These are phyloP conservation scores for Mortierella claussenii DNA, from an alignment of 192 early-diverging fungal species.

Conservation along the genomic window DNA sequence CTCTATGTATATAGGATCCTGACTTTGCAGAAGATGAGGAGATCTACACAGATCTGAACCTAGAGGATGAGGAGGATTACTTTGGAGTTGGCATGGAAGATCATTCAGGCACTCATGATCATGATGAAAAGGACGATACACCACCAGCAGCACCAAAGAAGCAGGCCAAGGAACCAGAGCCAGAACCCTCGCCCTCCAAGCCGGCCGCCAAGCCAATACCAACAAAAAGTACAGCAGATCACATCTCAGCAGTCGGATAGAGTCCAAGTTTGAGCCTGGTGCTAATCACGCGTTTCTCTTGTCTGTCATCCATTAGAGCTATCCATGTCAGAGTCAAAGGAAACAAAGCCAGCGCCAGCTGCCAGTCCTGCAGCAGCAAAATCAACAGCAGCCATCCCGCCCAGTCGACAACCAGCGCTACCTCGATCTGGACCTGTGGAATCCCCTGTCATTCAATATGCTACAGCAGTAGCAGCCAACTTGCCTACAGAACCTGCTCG, in stretches of 20 bases:
- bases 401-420: slow-evolving; percentile 41
- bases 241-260: background rate
- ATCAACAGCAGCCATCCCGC: slow-evolving; percentile 9
- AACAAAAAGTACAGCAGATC: slow-evolving; percentile 33
- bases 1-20: slow-evolving; percentile 66
- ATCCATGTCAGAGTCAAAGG: slow-evolving; percentile 48
- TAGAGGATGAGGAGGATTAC: slow-evolving; percentile 90
- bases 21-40: slow-evolving; percentile 94
- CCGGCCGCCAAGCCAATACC: slow-evolving; percentile 18
- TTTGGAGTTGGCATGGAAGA: slow-evolving; percentile 84
- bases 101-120: slow-evolving; percentile 39
- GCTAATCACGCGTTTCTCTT: background rate
- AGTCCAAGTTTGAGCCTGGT: background rate
- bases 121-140: slow-evolving; percentile 16
- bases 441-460: slow-evolving; percentile 41
- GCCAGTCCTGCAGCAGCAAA: slow-evolving; percentile 14
- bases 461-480: slow-evolving; percentile 37
- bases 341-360: slow-evolving; percentile 35
- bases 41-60: slow-evolving; percentile 93
- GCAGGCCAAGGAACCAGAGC: slow-evolving; percentile 59
- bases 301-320: slow-evolving; percentile 10
- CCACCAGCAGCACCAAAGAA: slow-evolving; percentile 17
- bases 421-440: slow-evolving; percentile 29
- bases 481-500: slow-evolving; percentile 48
- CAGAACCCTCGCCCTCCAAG: slow-evolving; percentile 39